Conservation (phyloP, 192 early-diverging fungal species). For the Coemansia sp. region DNA sequence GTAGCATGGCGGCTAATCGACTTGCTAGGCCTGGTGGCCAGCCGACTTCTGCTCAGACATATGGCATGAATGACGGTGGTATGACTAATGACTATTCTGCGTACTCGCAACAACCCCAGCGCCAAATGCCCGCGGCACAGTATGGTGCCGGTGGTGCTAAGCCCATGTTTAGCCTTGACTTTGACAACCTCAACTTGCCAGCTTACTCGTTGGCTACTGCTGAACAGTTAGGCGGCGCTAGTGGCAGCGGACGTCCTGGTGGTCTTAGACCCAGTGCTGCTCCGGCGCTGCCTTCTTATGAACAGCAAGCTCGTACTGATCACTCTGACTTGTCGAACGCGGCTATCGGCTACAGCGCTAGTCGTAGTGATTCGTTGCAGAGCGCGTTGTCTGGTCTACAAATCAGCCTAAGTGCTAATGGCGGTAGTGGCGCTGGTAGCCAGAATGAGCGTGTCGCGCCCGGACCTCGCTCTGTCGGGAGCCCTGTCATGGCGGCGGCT, state of each 20-base stretch:
- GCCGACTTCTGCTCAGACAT: background rate
- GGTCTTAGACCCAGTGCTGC: background rate
- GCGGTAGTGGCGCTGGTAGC: background rate
- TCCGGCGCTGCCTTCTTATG: constrained; percentile 2
- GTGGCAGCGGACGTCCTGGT: constrained; percentile 6
- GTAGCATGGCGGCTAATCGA: constrained; percentile 9
- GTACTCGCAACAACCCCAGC: constrained; percentile 12
- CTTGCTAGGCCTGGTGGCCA: constrained; percentile 14
- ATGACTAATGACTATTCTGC: background rate
- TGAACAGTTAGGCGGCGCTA: constrained; percentile 26
- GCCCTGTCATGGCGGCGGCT: constrained; percentile 8
- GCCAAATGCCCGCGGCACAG: constrained; percentile 13
- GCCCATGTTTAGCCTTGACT: constrained; percentile 53
- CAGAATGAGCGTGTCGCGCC: background rate
- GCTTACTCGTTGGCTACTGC: constrained; percentile 37
- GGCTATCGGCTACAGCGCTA: constrained; percentile 41
- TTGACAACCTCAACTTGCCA: constrained; percentile 56
- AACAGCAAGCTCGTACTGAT: constrained; percentile 6
- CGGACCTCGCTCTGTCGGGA: constrained; percentile 3
- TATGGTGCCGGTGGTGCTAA: constrained; percentile 6
- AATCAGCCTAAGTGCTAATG: background rate
- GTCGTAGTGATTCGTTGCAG: constrained; percentile 18
- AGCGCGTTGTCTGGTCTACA: constrained; percentile 18
- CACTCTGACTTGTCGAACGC: constrained; percentile 15
- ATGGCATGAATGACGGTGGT: background rate